A percentile compares a stretch with the other conserved stretches of the same genome.
Evolutionary conservation across 2,329 filamentous ascomycete genomes (phyloP).

Genomic region (Cytospora paraplurivora): DNA sequence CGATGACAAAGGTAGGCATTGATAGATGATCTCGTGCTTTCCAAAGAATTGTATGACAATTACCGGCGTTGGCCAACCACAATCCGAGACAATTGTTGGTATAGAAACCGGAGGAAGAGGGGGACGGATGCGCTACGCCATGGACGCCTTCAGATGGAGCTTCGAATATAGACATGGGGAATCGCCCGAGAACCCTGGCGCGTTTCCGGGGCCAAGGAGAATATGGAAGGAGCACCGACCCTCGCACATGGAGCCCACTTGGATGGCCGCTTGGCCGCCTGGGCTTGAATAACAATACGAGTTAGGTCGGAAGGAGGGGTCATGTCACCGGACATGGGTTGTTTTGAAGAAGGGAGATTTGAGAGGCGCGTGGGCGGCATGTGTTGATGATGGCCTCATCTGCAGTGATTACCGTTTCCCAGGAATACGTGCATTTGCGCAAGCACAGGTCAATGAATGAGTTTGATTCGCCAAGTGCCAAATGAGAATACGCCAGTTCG

Average conservation of each 20-base stretch:
- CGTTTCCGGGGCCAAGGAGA: slow-evolving; percentile 5
- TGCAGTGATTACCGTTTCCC: slow-evolving; percentile 11
- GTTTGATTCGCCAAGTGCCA: slow-evolving; percentile 6
- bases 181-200: slow-evolving; percentile 4
- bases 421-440: slow-evolving; percentile 13
- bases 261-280: neutral
- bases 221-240: slow-evolving; percentile 2
- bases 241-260: neutral
- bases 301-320: slow-evolving; percentile 10
- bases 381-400: slow-evolving; percentile 23
- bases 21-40: slow-evolving; percentile 5
- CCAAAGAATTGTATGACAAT: neutral
- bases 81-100: slow-evolving; percentile 12
- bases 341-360: slow-evolving; percentile 5
- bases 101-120: slow-evolving; percentile 11
- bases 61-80: slow-evolving; percentile 8
- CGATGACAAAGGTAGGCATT: slow-evolving; percentile 13
- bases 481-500: slow-evolving; percentile 6
- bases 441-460: slow-evolving; percentile 7
- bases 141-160: slow-evolving; percentile 23
- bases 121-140: neutral
- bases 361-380: slow-evolving; percentile 7
- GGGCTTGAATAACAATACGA: slow-evolving; percentile 3
- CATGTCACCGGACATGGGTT: slow-evolving; percentile 20
- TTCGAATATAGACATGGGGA: slow-evolving; percentile 13